Base-by-base conservation (phyloP, 2,329 filamentous ascomycete genomes). In the Talaromyces sp. region DNA sequence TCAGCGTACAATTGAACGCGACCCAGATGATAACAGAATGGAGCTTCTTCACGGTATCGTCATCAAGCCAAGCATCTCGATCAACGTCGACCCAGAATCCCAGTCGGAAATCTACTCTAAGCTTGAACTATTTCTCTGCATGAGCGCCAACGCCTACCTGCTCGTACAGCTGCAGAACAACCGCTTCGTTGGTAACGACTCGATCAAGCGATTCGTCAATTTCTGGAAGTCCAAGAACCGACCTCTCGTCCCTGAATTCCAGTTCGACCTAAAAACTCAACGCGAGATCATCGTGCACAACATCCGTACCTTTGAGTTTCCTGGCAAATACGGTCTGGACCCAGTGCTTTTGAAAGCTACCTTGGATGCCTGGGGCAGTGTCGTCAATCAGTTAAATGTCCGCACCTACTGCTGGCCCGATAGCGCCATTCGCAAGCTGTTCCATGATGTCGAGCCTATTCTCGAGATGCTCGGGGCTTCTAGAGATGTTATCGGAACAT, bases 261-360 rank as follows among this genome's bases (percentile, higher is more conserved):
- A 80, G 68, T 85, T 83, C 68, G 83, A 85, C 70, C 81, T 84
- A 70, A 72, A 72, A 22, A 84, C 82, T 8, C 83, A 86, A 69
- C 77, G 78, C 11, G 77, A 81, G 22, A 71, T 86, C 5, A 79
- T 85, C 64, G 68, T 76, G 11, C 72, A 75, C 54, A 84, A 85
- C 67, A 73, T 83, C 58, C 73, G 78, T 17, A 78, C 72, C 6
- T 75, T 85, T 67, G 71, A 75, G 7, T 85, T 86, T 69, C 75
- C 79, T 58, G 81, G 81, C 7, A 73, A 77, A 17, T 74, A 74
- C 54, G 75, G 79, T 22, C 73, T 75, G 5, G 78, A 82, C 59
- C 70, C 70, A 2, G 72, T 79, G 65, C 73, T 71, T 66, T 75
- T 79, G 67, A 74, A 78, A 64, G 88, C 78, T 2, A 81, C 81